These are phyloP conservation scores for Pleurotus cornucopiae DNA, from an alignment of 768 basidiomycete genomes.

Conservation along the genomic window DNA sequence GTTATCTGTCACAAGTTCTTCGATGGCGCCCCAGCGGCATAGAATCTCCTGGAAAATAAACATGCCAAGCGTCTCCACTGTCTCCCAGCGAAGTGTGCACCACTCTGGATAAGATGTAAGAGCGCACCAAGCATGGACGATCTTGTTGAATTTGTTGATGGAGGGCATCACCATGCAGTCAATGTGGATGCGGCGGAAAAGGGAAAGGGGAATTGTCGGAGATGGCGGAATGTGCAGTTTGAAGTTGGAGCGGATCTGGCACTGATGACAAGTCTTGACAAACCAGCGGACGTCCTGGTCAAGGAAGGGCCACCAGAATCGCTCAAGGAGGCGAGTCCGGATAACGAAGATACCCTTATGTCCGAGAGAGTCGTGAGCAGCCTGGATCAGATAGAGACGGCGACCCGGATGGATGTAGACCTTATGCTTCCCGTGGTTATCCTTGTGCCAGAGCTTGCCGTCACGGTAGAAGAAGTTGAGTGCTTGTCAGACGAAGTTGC, in stretches of 20 bases:
- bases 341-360: slow-evolving; percentile 24
- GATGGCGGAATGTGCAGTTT: slow-evolving; percentile 23
- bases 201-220: slow-evolving; percentile 16
- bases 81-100: slow-evolving; percentile 17
- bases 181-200: slow-evolving; percentile 22
- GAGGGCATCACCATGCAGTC: slow-evolving; percentile 23
- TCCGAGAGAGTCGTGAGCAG: slow-evolving; percentile 23
- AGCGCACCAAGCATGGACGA: slow-evolving; percentile 19
- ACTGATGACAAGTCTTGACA: slow-evolving; percentile 25
- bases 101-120: slow-evolving; percentile 16
- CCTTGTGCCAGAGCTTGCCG: slow-evolving; percentile 15
- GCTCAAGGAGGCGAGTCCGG: slow-evolving; percentile 12
- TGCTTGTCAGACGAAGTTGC: background rate
- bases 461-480: slow-evolving; percentile 15
- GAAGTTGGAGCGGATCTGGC: slow-evolving; percentile 20
- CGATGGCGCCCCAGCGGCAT: slow-evolving; percentile 26
- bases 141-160: slow-evolving; percentile 10
- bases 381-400: slow-evolving; percentile 11
- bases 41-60: slow-evolving; percentile 24
- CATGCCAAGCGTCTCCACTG: slow-evolving; percentile 13
- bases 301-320: slow-evolving; percentile 20
- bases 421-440: slow-evolving; percentile 15
- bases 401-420: slow-evolving; percentile 10
- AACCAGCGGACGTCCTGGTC: slow-evolving; percentile 25
- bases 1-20: slow-evolving; percentile 36